Base-by-base conservation (phyloP, 208 protist genomes). In the Porcisia hertigi region DNA sequence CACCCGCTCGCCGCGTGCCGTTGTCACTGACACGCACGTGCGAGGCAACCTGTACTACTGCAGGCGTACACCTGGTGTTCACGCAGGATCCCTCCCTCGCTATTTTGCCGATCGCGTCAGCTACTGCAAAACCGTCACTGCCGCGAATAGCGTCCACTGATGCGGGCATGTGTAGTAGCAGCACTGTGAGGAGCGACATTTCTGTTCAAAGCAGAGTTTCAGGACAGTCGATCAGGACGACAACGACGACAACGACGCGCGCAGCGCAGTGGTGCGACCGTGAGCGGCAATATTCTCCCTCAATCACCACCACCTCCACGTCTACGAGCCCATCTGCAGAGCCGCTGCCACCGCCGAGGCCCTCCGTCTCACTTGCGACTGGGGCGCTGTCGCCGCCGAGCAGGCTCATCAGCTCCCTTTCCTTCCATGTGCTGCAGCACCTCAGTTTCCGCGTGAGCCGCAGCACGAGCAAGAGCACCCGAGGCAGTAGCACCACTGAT, bases 1-100 rank as follows among this genome's bases (percentile, higher is more conserved):
- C 45, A 8, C 12, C 58, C 6, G 60, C 20, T 25, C 52, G 57
- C 41, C 65, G 45, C 45, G 59, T 65, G 34, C 58, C 71, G 39
- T 57, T 64, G 30, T 81, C 77, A 52, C 54, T 73, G 18, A 81
- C 77, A 30, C 71, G 72, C 58, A 81, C 77, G 41, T 76, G 73
- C 77, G 77, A 76, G 20, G 77, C 55, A 1, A 39, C 71, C 5
- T 30, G 8, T 1, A 52, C 52, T 3, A 81, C 77, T n/a, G 25
- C 71, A 0, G 54, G 18, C 53, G 69, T 75, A 45, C 53, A 71
- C 76, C 53, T 52, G 7, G 47, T 54, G 6, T 9, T 75, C 39
- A 25, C 60, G 34, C 75, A 53, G 20, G 55, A 75, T 4, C 9
- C 20, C 12, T 16, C 7, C 20, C 7, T 34, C 25, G n/a, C 60